A percentile compares a stretch with the other conserved stretches of the same genome.
Evolutionary conservation across 495 filamentous ascomycete genomes (phyloP).

Genomic region (Penicillium antarcticum): DNA sequence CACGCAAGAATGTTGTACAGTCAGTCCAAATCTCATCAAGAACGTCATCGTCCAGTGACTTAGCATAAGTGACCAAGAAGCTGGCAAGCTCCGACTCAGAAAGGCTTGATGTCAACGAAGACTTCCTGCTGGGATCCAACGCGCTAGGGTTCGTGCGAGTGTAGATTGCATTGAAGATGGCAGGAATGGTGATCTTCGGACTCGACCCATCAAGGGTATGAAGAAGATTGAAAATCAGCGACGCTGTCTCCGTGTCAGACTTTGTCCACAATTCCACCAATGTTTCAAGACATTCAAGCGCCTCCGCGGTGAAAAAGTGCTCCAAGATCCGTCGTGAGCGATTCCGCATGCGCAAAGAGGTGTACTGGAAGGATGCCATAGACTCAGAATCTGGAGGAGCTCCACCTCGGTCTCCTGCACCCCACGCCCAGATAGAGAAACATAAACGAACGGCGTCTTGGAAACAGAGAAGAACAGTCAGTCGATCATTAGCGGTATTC

Average conservation of each 20-base stretch:
- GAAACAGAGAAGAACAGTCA: slow-evolving; percentile 94
- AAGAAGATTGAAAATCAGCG: slow-evolving; percentile 72
- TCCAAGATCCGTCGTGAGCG: slow-evolving; percentile 83
- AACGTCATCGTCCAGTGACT: slow-evolving; percentile 92
- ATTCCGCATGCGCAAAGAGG: slow-evolving; percentile 83
- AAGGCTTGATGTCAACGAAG: slow-evolving; percentile 78
- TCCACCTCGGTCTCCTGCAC: slow-evolving; percentile 56
- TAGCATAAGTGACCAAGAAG: slow-evolving; percentile 85
- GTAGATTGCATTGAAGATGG: slow-evolving; percentile 96
- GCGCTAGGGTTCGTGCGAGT: slow-evolving; percentile 83
- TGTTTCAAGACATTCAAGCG: slow-evolving; percentile 92
- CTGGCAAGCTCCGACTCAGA: slow-evolving; percentile 77
- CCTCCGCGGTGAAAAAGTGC: slow-evolving; percentile 88
- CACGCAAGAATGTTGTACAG: slow-evolving; percentile 85
- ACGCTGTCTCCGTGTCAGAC: slow-evolving; percentile 35
- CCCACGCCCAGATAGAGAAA: slow-evolving; percentile 95
- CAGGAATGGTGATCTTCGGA: slow-evolving; percentile 89
- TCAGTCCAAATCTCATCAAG: slow-evolving; percentile 99
- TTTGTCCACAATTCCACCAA: slow-evolving; percentile 76
- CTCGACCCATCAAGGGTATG: slow-evolving; percentile 89
- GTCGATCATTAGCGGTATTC: slow-evolving; percentile 82
- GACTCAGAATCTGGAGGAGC: slow-evolving; percentile 62
- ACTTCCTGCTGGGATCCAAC: slow-evolving; percentile 76
- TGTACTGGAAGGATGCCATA: slow-evolving; percentile 82
- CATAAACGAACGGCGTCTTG: slow-evolving; percentile 91